phyloP scores from a whole-genome alignment of 306 rosid genomes.

The Gastrolobium bilobum region DNA sequence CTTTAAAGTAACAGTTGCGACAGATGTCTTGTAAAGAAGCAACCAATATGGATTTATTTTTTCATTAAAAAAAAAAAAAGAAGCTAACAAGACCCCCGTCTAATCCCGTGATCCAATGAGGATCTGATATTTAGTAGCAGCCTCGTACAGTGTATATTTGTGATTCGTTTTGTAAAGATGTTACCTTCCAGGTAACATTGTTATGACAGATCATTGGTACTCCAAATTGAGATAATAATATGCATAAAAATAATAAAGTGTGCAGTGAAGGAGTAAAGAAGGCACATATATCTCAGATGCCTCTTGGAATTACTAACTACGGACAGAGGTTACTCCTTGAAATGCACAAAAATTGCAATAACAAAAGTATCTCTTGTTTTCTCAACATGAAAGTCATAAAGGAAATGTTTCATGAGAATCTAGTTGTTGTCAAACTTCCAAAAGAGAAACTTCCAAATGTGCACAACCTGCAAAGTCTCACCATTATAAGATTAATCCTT shows the following conservation, averaged over 20 bases:
- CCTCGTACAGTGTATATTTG: not conserved
- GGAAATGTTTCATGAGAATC: slow-evolving; percentile 11
- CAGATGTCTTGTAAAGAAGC: not conserved
- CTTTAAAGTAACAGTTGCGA: not conserved
- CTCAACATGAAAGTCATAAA: not conserved
- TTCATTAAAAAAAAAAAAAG: not conserved
- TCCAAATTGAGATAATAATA: not conserved
- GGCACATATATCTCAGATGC: slow-evolving; percentile 24
- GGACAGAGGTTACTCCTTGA: not conserved
- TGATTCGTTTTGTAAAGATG: slow-evolving; percentile 27
- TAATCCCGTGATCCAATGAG: not conserved
- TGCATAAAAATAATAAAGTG: slow-evolving; percentile 8
- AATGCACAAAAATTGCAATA: slow-evolving; percentile 29
- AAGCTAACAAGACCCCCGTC: slow-evolving; percentile 27
- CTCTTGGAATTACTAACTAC: slow-evolving; percentile 14
- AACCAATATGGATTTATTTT: not conserved
- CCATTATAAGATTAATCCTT: slow-evolving; percentile 4
- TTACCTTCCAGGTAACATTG: slow-evolving; percentile 23
- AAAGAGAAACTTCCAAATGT: slow-evolving; percentile 43
- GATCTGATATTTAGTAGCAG: slow-evolving; percentile 2
- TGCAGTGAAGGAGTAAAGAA: slow-evolving; percentile 10
- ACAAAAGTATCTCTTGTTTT: not conserved
- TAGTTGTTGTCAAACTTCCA: slow-evolving; percentile 11
- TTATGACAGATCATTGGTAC: slow-evolving; percentile 23
- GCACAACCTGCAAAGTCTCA: slow-evolving; percentile 3